Evolutionary conservation across 2,329 filamentous ascomycete genomes (phyloP), one percentile per base, ranked within the genome.

Genomic region (Aureobasidium pullulans): DNA sequence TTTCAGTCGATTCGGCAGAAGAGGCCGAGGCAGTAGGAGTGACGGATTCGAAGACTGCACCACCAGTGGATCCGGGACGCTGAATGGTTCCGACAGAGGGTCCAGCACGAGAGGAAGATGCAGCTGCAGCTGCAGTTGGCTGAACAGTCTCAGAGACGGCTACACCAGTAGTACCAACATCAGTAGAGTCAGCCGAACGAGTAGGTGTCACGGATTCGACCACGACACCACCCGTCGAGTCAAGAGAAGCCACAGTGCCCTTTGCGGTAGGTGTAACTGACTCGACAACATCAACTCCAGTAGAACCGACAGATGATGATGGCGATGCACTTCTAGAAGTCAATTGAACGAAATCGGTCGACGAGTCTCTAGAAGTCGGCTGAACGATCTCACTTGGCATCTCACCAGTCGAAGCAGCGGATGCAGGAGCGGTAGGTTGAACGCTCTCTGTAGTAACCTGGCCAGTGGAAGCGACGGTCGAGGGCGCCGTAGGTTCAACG

Each of bases 161-260:
- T 29, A 32, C 34, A n/a, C 54, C 54, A 19, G 58, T 54, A 6
- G 40, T 37, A 6, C 31, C 58, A 40, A 53, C n/a, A 37, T 34
- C 47, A 8, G 37, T 59, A 13, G 34, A 43, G 9, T 49, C 57
- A 13, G 29, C 34, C 31, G 57, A 50, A 31, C 6, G 31, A 15
- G 59, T 60, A 11, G 59, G 59, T 7, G 43, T 42, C 7, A 57
- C 50, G 15, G 48, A 54, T 28, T 60, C 59, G 6, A 44, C 43
- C 7, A 57, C 15, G 11, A 49, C 32, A 16, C 13, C 36, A 4
- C 59, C 59, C 16, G 59, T 60, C 10, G 58, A 60, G 7, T 31
- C 59, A 19, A 42, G 13, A 23, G 44, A 58, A 9, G 46, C 34
- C n/a, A 40, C 4, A 10, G 56, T 34, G 34, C 42, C 13, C 19